These are phyloP conservation scores for Xanthoconium stramineum DNA, from an alignment of 768 basidiomycete genomes.

Conservation along the genomic window DNA sequence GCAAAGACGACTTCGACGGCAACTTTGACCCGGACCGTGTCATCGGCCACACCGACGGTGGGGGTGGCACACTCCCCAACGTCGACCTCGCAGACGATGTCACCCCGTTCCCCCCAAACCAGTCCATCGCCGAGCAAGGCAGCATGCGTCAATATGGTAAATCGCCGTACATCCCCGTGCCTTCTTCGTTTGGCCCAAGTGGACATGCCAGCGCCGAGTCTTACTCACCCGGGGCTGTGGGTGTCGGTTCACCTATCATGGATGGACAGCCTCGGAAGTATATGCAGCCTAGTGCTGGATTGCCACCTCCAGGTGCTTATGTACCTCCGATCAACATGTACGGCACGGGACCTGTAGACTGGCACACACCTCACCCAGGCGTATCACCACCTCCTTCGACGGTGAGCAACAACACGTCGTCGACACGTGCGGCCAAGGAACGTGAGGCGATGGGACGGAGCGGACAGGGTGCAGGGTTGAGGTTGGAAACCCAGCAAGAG, in stretches of 20 bases:
- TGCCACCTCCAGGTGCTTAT: conserved; percentile 1
- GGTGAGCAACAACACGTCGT: conserved; percentile 11
- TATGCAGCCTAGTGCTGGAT: background rate
- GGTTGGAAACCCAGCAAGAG: conserved; percentile 22
- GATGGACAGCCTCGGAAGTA: conserved; percentile 12
- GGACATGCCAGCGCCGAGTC: conserved; percentile 9
- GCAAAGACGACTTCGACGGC: conserved; percentile 45
- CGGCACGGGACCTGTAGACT: conserved; percentile 16
- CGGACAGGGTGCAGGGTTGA: conserved; percentile 16
- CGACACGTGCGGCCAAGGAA: conserved; percentile 20
- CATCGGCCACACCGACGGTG: conserved; percentile 20
- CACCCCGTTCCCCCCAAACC: conserved; percentile 20
- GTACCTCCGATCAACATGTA: conserved; percentile 8
- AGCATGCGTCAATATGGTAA: conserved; percentile 26
- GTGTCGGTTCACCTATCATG: background rate
- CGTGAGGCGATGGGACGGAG: conserved; percentile 21
- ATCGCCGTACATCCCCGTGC: conserved; percentile 3
- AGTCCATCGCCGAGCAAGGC: conserved; percentile 1
- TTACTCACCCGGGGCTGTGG: background rate
- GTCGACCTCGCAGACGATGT: conserved; percentile 31
- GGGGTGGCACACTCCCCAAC: conserved; percentile 26
- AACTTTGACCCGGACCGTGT: conserved; percentile 49
- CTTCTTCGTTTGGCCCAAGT: background rate
- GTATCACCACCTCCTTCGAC: conserved; percentile 26
- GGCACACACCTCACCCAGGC: conserved; percentile 15